Evolutionary conservation across 2,329 filamentous ascomycete genomes (phyloP), one percentile per base, ranked within the genome.

Genomic region (Raffaelea albimanens): DNA sequence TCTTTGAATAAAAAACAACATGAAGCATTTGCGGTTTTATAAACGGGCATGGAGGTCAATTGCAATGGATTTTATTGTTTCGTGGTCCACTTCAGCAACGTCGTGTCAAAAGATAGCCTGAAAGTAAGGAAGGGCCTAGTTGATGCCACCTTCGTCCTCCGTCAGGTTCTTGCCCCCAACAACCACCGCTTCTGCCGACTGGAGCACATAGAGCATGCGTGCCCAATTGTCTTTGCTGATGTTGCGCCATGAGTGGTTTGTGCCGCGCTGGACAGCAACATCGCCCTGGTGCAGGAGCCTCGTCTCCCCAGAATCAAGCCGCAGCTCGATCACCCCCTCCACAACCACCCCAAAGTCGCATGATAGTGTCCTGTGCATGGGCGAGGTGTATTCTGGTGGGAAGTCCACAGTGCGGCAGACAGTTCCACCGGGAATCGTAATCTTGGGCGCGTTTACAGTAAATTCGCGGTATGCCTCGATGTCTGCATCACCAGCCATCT

Each of bases 201-300:
- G 57, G 48, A 68, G 49, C 4, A 67, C 61, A 60, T 71, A 60
- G 56, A 59, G 43, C 62, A 73, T 68, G 16, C 71, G 58, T 2
- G 65, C 63, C 71, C 70, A 73, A 20, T 69, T 65, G 0, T 60
- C 69, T 36, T 63, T 54, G 43, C 66, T 67, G 16, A 54, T 52
- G 43, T 70, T 69, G 31, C 58, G 55, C 67, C 67, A 71, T 21
- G 58, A 62, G 55, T 71, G 68, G 56, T 62, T 66, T 9, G 68
- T 70, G 4, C 59, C 69, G 44, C 70, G 58, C 56, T 73, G 70
- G 20, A 73, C 65, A 18, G 63, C 63, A 19, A 71, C 58, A 55
- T 73, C 70, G 1, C 70, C 70, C 38, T 61, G 59, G 43, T 61
- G 55, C 61, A 73, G 58, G 7, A 60, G 36, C 23, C 59, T 58